Percentiles rank a stretch among this genome's conserved stretches.
Conservation (phyloP, 495 filamentous ascomycete species). For the Penicillium odoratum region DNA sequence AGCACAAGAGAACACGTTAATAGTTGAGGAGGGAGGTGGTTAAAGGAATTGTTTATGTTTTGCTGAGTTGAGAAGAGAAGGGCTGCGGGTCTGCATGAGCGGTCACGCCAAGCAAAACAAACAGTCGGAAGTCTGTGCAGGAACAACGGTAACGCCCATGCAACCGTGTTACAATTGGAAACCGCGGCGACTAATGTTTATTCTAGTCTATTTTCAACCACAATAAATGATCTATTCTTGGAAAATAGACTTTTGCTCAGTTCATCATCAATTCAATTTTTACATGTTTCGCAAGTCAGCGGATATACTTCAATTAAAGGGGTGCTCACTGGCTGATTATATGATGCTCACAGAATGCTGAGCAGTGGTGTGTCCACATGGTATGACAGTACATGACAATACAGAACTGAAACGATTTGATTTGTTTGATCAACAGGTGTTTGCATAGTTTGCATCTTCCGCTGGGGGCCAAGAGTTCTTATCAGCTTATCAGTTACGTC, state of each 20-base stretch:
- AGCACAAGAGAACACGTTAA: conserved; percentile 7
- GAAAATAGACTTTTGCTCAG: neutral
- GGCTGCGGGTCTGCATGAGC: conserved; percentile 20
- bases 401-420: neutral
- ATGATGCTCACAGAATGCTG: neutral
- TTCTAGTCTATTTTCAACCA: neutral
- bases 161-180: neutral
- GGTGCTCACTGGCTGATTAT: neutral
- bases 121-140: conserved; percentile 11
- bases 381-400: conserved; percentile 1
- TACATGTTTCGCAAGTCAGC: neutral
- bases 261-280: neutral
- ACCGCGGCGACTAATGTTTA: neutral
- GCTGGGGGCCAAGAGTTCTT: conserved; percentile 8
- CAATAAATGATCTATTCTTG: neutral
- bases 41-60: conserved; percentile 38
- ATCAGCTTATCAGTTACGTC: conserved; percentile 27
- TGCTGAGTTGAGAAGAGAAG: conserved; percentile 26
- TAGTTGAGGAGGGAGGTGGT: conserved; percentile 1
- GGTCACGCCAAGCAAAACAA: conserved; percentile 28
- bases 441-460: conserved; percentile 10
- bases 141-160: conserved; percentile 2
- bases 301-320: neutral
- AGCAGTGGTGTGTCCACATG: neutral
- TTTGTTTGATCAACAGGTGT: neutral